A percentile compares a stretch with the other conserved stretches of the same genome.
phyloP scores from a whole-genome alignment of 257 asterid species.

The Primulina eburnea region DNA sequence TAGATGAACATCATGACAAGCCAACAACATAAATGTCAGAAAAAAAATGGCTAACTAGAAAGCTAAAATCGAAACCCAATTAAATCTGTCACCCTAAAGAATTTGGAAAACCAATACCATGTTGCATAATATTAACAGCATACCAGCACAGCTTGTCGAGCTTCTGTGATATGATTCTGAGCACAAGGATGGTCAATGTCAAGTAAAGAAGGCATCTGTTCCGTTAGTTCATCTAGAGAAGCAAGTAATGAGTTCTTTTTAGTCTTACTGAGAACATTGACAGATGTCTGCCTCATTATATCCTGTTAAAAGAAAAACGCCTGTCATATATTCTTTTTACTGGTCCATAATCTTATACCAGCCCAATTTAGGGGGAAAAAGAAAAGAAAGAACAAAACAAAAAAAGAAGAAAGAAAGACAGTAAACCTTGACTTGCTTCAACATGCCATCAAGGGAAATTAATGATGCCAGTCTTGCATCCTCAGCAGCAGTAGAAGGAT shows the following conservation, averaged over 20 bases:
- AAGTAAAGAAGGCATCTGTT: constrained; percentile 90
- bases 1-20: neutral
- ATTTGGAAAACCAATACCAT: constrained; percentile 6
- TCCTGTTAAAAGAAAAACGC: constrained; percentile 50
- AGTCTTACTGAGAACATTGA: constrained; percentile 59
- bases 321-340: constrained; percentile 16
- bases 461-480: constrained; percentile 96
- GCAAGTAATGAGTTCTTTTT: constrained; percentile 74
- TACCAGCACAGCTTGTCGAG: constrained; percentile 83
- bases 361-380: constrained; percentile 13
- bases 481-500: constrained; percentile 96
- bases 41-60: neutral
- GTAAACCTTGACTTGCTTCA: constrained; percentile 88
- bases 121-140: constrained; percentile 16
- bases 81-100: constrained; percentile 4
- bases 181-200: constrained; percentile 97
- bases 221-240: constrained; percentile 77
- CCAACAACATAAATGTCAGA: neutral
- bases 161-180: constrained; percentile 75
- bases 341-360: constrained; percentile 19
- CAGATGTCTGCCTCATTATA: constrained; percentile 73
- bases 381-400: neutral
- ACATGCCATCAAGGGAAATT: constrained; percentile 82
- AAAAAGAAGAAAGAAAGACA: constrained; percentile 23
- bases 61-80: neutral